Conservation (phyloP, 495 filamentous ascomycete genomes). For the Penicillium silybi region DNA sequence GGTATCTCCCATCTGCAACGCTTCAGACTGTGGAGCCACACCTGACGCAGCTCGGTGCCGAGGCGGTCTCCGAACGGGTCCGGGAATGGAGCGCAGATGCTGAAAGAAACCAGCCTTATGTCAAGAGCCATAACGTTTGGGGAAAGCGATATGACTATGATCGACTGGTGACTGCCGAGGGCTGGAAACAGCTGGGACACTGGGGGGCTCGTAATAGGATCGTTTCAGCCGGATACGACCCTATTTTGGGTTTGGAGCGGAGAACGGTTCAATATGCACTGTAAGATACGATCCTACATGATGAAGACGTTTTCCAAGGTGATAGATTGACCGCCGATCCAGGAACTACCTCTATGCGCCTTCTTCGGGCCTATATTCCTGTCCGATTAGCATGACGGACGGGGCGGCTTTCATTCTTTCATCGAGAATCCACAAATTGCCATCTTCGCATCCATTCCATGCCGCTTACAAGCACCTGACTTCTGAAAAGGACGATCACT, state of each 20-base stretch:
- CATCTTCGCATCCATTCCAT: slow-evolving; percentile 43
- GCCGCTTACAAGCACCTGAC: slow-evolving; percentile 47
- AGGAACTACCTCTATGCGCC: slow-evolving; percentile 63
- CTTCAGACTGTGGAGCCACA: slow-evolving; percentile 19
- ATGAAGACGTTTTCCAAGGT: not conserved
- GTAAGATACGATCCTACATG: slow-evolving; percentile 5
- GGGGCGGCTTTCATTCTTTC: slow-evolving; percentile 62
- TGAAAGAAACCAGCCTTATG: slow-evolving; percentile 34
- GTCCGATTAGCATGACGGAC: slow-evolving; percentile 68
- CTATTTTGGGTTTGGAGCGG: slow-evolving; percentile 22
- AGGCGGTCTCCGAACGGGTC: slow-evolving; percentile 30
- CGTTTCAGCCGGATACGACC: slow-evolving; percentile 39
- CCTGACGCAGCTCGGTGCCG: slow-evolving; percentile 26
- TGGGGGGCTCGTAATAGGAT: slow-evolving; percentile 36
- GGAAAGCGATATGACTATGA: slow-evolving; percentile 37
- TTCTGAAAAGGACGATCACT: slow-evolving; percentile 55
- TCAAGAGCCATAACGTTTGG: slow-evolving; percentile 39
- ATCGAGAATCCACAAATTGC: slow-evolving; percentile 39
- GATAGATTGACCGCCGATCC: slow-evolving; percentile 43
- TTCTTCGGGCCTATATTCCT: slow-evolving; percentile 59
- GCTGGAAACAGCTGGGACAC: slow-evolving; percentile 38
- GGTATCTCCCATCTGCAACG: slow-evolving; percentile 27
- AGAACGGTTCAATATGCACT: slow-evolving; percentile 40
- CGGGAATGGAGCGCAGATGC: slow-evolving; percentile 36
- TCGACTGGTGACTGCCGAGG: slow-evolving; percentile 37